Evolutionary conservation across 306 rosid genomes (phyloP).

Genomic region (Mimosa bimucronata): DNA sequence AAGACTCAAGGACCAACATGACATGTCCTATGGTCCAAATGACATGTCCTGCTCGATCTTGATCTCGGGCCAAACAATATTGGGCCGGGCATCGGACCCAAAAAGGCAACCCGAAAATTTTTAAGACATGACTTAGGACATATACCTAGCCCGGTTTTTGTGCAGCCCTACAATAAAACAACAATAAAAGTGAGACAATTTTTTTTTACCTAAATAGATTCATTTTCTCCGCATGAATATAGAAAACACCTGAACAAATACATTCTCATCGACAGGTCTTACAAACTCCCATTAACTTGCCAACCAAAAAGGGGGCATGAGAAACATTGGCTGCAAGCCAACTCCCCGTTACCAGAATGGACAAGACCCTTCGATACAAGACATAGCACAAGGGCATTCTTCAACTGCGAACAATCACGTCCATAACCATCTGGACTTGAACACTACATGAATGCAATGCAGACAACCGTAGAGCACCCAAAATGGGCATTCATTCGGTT

Average conservation of each 20-base stretch:
- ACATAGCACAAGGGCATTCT: conserved; percentile 6
- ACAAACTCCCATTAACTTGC: conserved; percentile 31
- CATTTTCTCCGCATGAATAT: conserved; percentile 21
- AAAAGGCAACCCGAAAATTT: too few species aligned
- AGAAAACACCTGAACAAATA: conserved; percentile 10
- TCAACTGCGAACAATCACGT: conserved; percentile 34
- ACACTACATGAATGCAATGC: conserved; percentile 33
- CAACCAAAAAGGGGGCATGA: conserved; percentile 21
- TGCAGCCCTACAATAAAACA: neutral
- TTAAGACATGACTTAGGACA: too few species aligned
- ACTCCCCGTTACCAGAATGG: conserved; percentile 3
- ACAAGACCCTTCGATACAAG: conserved; percentile 20
- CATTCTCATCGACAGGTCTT: conserved; percentile 16
- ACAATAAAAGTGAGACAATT: neutral
- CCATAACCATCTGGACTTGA: conserved; percentile 19
- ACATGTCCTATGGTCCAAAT: too few species aligned
- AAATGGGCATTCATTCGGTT: neutral
- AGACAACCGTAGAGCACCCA: conserved; percentile 21
- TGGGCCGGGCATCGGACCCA: too few species aligned
- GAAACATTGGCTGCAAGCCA: neutral
- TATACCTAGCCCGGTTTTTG: too few species aligned
- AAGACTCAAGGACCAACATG: too few species aligned
- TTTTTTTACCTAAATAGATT: neutral
- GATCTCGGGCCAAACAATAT: too few species aligned
- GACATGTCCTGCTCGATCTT: too few species aligned